Evolutionary conservation across 2,329 filamentous ascomycete species (phyloP), one percentile per base, ranked within the genome.

Genomic region (Zymoseptoria pseudotritici): DNA sequence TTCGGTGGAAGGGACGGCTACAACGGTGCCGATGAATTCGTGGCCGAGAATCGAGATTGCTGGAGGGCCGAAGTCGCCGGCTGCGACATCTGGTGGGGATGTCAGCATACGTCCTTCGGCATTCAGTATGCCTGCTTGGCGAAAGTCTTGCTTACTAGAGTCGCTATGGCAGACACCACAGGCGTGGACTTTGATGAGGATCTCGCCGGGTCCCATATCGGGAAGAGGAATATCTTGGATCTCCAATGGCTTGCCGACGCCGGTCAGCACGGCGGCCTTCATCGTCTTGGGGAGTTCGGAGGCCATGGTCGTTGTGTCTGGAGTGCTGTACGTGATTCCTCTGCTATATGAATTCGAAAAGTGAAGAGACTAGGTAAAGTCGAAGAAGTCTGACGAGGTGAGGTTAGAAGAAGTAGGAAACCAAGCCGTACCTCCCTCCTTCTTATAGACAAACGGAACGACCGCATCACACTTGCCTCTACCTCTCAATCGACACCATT

Each of bases 161-260:
- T 91, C 88, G 0, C 81, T 82, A 71, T 85, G 86, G 73, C 88
- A 91, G 54, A 92, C 82, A 51, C 88, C 88, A 66, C 85, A 89
- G 5, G 88, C 88, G 8, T 85, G 76, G 2, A 90, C 82, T 71
- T 90, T 90, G 72, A 90, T 80, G 24, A 91, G 80, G 2, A 91
- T 76, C 67, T 90, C 78, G 19, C 82, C 80, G 0, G 77, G 70
- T 6, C 78, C 74, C 1, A 87, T 86, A 36, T 77, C 70, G 60
- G 81, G 77, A 50, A 91, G 77, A 19, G 81, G 77, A 3, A 86
- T 69, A 2, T 89, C 82, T 64, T 84, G 80, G 63, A 91, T 75
- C 2, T 74, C 74, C 64, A 88, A 78, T 0, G 83, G 80, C 2
- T 73, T 75, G 59, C 80, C 79, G 24, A 75, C 71, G 59, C 79